These are phyloP conservation scores for Epichloe sp. DNA, from an alignment of 2,329 filamentous ascomycete genomes.

Conservation along the genomic window DNA sequence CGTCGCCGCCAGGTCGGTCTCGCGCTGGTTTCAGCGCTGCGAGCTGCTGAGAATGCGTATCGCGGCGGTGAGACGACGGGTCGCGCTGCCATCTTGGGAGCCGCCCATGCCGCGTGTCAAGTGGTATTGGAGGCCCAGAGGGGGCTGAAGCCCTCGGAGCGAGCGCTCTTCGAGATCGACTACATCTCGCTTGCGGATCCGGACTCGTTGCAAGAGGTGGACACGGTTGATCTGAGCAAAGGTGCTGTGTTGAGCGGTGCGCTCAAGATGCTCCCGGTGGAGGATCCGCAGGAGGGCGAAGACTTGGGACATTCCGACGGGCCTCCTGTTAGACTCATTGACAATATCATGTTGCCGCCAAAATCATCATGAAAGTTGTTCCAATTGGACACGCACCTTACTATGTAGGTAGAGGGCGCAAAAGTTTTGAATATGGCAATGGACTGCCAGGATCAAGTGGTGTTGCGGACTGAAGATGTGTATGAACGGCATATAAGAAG, in stretches of 20 bases:
- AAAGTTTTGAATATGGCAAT: too few species aligned
- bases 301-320: conserved; percentile 60
- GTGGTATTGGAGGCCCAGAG: conserved; percentile 47
- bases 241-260: conserved; percentile 85
- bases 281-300: conserved; percentile 56
- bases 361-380: conserved; percentile 20
- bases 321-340: conserved; percentile 75
- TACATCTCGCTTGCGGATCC: conserved; percentile 88
- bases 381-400: not conserved
- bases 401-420: not conserved
- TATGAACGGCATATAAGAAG: not conserved
- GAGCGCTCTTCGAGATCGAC: conserved; percentile 70
- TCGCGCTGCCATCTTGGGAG: conserved; percentile 56
- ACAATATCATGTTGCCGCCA: conserved; percentile 63
- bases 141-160: conserved; percentile 40
- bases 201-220: conserved; percentile 66
- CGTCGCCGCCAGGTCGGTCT: conserved; percentile 59
- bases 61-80: conserved; percentile 34
- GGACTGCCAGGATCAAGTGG: not conserved
- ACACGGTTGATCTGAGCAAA: conserved; percentile 50
- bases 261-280: conserved; percentile 75
- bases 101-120: conserved; percentile 49
- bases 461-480: not conserved
- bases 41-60: conserved; percentile 57
- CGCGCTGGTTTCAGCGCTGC: conserved; percentile 57